Conservation (phyloP, 2,329 filamentous ascomycete genomes). For the Karstenula rhodostoma region DNA sequence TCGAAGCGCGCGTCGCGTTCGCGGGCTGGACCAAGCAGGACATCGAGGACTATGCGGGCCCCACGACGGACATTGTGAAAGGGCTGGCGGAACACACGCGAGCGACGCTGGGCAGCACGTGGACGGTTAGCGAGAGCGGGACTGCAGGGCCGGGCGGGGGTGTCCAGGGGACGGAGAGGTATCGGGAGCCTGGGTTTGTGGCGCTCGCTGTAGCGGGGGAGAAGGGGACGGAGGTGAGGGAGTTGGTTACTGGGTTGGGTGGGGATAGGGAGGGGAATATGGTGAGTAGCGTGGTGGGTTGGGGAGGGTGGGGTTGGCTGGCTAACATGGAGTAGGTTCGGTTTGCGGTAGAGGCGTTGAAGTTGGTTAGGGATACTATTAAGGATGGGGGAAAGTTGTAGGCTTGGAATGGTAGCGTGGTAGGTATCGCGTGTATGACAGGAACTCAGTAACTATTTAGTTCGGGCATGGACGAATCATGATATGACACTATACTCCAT, state of each 20-base stretch:
- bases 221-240: constrained; percentile 60
- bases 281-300: constrained; percentile 50
- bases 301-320: neutral
- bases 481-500: too few relatives aligned
- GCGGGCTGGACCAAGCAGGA: constrained; percentile 66
- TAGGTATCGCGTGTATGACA: neutral
- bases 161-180: constrained; percentile 58
- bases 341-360: constrained; percentile 67
- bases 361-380: constrained; percentile 65
- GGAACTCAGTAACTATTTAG: too few relatives aligned
- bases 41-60: constrained; percentile 64
- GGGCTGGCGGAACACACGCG: constrained; percentile 65
- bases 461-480: too few relatives aligned
- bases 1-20: constrained; percentile 65
- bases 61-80: constrained; percentile 65
- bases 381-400: constrained; percentile 54
- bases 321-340: constrained; percentile 23
- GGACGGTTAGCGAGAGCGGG: constrained; percentile 66
- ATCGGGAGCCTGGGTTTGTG: constrained; percentile 69
- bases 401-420: neutral
- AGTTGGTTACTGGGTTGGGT: constrained; percentile 64
- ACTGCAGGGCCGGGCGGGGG: constrained; percentile 71
- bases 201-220: constrained; percentile 67
- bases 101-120: constrained; percentile 64
- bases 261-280: constrained; percentile 67